A percentile compares a stretch with the other conserved stretches of the same genome.
These are phyloP conservation scores for Fusarium sp. DNA, from an alignment of 2,329 filamentous ascomycete species.

Conservation along the genomic window DNA sequence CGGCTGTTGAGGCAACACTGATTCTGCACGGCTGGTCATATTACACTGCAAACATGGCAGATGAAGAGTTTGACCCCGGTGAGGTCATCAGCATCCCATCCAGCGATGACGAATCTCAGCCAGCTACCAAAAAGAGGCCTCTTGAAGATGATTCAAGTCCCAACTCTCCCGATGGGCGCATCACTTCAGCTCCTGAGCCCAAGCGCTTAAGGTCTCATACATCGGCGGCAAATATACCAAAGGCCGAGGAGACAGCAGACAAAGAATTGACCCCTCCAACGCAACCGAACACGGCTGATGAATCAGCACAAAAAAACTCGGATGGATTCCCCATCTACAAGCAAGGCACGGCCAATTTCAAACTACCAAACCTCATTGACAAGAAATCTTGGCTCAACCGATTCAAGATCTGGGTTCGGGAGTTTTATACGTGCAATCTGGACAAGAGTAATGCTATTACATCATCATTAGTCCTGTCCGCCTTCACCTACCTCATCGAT, in stretches of 20 bases:
- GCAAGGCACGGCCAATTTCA: conserved; percentile 37
- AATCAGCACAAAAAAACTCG: conserved; percentile 26
- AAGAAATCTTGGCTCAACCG: conserved; percentile 50
- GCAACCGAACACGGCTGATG: conserved; percentile 15
- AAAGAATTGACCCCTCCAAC: conserved; percentile 15
- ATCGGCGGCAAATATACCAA: conserved; percentile 5
- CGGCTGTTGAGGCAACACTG: not conserved
- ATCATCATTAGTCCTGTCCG: conserved; percentile 38
- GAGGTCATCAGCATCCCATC: conserved; percentile 43
- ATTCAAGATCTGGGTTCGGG: conserved; percentile 51
- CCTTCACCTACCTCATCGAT: conserved; percentile 49
- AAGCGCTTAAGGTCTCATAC: conserved; percentile 40
- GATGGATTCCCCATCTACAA: conserved; percentile 38
- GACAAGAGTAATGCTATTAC: conserved; percentile 40
- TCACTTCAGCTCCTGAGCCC: conserved; percentile 22
- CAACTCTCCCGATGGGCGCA: conserved; percentile 10
- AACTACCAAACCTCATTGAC: conserved; percentile 45
- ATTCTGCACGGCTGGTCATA: not conserved
- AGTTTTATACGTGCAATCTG: conserved; percentile 47
- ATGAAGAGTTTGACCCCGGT: conserved; percentile 32
- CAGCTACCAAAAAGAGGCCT: conserved; percentile 45
- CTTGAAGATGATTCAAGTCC: conserved; percentile 41
- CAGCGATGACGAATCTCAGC: conserved; percentile 38
- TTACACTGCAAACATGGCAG: conserved; percentile 27
- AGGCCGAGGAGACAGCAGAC: conserved; percentile 41